Percentiles rank a stretch among this genome's conserved stretches.
phyloP scores from a whole-genome alignment of 257 asterid genomes.

The Linderniella brevidens region DNA sequence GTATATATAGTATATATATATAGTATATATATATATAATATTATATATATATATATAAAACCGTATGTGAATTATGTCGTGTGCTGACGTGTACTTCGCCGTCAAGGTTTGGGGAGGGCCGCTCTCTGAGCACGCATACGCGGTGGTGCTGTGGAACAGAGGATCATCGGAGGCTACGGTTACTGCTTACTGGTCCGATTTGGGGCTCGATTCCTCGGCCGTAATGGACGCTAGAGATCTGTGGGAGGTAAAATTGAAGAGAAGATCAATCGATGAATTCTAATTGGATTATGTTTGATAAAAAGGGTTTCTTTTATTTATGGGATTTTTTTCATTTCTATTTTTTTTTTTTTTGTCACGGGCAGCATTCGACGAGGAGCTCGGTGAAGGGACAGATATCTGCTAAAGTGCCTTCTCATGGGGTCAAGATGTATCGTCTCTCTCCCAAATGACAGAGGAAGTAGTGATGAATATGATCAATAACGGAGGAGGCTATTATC shows the following conservation, averaged over 20 bases:
- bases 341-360: background rate
- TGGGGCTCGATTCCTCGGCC: constrained; percentile 39
- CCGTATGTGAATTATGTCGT: no score
- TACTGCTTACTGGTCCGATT: constrained; percentile 54
- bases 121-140: constrained; percentile 42
- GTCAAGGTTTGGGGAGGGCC: constrained; percentile 82
- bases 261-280: no score
- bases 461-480: no score
- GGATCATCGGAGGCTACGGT: constrained; percentile 50
- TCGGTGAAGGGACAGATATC: constrained; percentile 37
- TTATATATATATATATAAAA: no score
- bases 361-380: constrained; percentile 37
- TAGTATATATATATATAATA: no score
- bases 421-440: constrained; percentile 56
- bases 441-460: constrained; percentile 23
- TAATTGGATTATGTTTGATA: no score
- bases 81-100: no score
- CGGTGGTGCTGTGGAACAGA: constrained; percentile 72
- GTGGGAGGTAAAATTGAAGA: constrained; percentile 44
- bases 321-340: background rate
- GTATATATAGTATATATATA: constrained; percentile 13
- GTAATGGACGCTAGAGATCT: constrained; percentile 45
- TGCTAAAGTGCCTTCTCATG: constrained; percentile 46
- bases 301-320: no score
- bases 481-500: no score